Evolutionary conservation across 2,329 filamentous ascomycete genomes (phyloP).

Genomic region (Verticillium dahliae): DNA sequence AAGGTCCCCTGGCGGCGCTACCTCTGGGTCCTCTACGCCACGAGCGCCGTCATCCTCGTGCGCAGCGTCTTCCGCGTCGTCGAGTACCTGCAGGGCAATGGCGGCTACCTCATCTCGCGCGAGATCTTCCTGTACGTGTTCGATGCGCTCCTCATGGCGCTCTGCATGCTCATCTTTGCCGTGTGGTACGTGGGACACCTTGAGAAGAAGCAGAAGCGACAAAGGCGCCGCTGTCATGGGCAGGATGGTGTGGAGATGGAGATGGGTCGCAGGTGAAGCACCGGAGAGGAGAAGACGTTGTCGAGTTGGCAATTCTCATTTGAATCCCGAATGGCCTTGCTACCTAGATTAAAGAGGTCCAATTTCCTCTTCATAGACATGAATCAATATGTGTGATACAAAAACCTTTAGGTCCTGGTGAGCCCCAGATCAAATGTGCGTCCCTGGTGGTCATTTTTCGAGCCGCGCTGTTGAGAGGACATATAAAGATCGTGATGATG

Average conservation of each 20-base stretch:
- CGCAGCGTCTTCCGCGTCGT: constrained; percentile 52
- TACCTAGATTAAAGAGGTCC: too few relatives aligned
- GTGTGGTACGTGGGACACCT: background rate
- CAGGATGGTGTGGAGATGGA: background rate
- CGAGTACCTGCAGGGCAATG: constrained; percentile 47
- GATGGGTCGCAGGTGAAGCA: background rate
- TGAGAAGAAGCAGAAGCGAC: background rate
- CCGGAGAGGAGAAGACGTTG: background rate
- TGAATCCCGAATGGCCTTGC: background rate
- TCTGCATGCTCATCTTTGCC: constrained; percentile 30
- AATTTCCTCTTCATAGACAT: too few relatives aligned
- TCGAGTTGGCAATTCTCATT: background rate
- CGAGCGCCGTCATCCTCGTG: constrained; percentile 39
- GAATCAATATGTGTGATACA: too few relatives aligned
- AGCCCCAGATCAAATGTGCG: too few relatives aligned
- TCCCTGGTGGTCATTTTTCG: too few relatives aligned
- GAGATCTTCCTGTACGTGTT: constrained; percentile 56
- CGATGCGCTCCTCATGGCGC: constrained; percentile 45
- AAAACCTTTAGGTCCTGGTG: too few relatives aligned
- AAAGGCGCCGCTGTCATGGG: background rate
- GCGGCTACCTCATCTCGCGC: constrained; percentile 40
- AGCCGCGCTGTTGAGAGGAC: too few relatives aligned
- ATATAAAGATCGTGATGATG: too few relatives aligned
- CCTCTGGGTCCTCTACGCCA: constrained; percentile 44
- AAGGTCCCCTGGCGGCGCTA: constrained; percentile 21